Conservation (phyloP, 257 asterid genomes). For the Prunella vulgaris region DNA sequence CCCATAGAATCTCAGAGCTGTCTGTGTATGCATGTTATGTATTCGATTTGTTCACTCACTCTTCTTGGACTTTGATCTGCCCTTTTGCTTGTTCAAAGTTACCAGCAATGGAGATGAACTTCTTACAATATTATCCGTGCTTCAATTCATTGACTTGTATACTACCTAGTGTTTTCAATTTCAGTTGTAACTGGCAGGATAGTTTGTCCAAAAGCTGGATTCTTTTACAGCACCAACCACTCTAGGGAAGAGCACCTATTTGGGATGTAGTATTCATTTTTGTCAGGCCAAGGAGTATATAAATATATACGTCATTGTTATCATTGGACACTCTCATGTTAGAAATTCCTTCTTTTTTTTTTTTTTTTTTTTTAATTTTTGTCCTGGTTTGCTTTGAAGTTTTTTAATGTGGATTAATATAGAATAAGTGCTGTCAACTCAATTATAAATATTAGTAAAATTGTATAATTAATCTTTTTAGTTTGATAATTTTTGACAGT, state of each 20-base stretch:
- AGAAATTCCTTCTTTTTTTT: neutral
- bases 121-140: neutral
- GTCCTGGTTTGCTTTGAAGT: neutral
- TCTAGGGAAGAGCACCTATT: neutral
- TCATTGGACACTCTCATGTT: neutral
- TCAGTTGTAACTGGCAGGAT: neutral
- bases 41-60: neutral
- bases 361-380: neutral
- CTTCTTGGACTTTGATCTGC: neutral
- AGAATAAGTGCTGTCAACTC: neutral
- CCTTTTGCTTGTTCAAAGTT: neutral
- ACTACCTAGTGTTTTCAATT: neutral
- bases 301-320: neutral
- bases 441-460: neutral
- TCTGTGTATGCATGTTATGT: neutral
- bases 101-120: neutral
- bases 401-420: neutral
- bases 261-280: neutral
- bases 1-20: too few relatives aligned
- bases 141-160: neutral
- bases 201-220: neutral
- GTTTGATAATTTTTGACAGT: too few relatives aligned
- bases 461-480: too few relatives aligned
- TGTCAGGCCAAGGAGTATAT: neutral
- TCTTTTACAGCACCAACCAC: neutral